Base-by-base conservation (phyloP, 1,139 yeast species). In the Spencermartinsiella ligniputridi region DNA sequence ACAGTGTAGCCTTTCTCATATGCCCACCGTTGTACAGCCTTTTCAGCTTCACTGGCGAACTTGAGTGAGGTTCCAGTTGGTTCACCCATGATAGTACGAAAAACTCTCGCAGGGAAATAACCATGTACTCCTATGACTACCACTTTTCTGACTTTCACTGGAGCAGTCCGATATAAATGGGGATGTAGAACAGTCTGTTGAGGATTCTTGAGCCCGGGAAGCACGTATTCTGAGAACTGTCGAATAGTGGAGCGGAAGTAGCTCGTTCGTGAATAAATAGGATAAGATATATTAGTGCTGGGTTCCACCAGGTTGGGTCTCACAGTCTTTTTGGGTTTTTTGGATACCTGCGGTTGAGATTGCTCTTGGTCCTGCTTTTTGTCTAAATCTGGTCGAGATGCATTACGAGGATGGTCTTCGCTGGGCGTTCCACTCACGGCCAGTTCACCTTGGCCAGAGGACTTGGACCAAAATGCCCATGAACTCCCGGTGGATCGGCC, bases 61-160 rank as follows among this genome's bases (percentile, higher is more conserved):
- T 83, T 82, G 44, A 82, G 73, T 0, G 97, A 88, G 0, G 97
- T 89, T 0, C 97, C 97, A 13, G 94, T 88, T 3, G 97, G 97
- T 47, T 88, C 88, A 1, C 97, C 97, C 44, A 89, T 81, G 21
- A 92, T 61, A 0, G 96, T 89, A 43, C 97, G 71, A 1, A 92
- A 75, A 76, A 88, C 81, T 52, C 75, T 79, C 1, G 90, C 83
- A 0, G 98, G 97, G 66, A 92, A 88, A 58, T 90, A 92, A 0
- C 97, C 97, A 67, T 92, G 97, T 1, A 92, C 90, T 0, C 98
- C 97, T 50, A 92, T 79, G 25, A 92, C 84, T 35, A 92, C 74
- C 1, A 83, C 83, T 48, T 79, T 77, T 40, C 54, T 52, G 12
- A 67, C 54, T 11, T 45, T 52, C 11, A 49, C 52, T 0, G 62